phyloP scores from a whole-genome alignment of 805 yeast genomes.

The Starmerella potacharoeniae region DNA sequence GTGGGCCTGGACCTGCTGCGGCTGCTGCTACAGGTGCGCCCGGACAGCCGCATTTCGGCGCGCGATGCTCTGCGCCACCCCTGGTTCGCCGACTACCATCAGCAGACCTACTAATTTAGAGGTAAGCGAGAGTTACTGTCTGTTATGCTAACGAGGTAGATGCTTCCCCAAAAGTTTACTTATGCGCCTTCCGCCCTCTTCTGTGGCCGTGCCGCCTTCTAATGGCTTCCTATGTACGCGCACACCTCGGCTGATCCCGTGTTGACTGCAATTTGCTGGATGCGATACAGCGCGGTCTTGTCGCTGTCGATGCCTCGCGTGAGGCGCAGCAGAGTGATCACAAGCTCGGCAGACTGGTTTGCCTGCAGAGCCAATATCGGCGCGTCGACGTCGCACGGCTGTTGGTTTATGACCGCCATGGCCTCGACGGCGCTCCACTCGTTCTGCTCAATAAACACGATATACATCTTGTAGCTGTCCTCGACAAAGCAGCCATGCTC shows the following conservation, averaged over 20 bases:
- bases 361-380: conserved; percentile 10
- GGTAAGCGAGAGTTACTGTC: neutral
- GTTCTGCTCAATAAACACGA: neutral
- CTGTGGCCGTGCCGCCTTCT: neutral
- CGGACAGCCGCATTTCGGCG: conserved; percentile 43
- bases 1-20: conserved; percentile 58
- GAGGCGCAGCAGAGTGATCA: conserved; percentile 1
- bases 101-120: conserved; percentile 1
- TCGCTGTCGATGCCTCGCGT: neutral
- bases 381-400: conserved; percentile 8
- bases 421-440: conserved; percentile 6
- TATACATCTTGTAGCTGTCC: conserved; percentile 11
- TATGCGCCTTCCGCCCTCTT: neutral
- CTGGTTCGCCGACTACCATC: conserved; percentile 60
- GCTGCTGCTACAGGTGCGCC: conserved; percentile 42
- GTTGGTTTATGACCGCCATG: conserved; percentile 5
- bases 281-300: conserved; percentile 1
- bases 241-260: conserved; percentile 1
- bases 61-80: conserved; percentile 49
- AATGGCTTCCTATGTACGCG: conserved; percentile 2
- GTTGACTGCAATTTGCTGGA: conserved; percentile 4
- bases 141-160: neutral
- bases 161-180: too few species aligned
- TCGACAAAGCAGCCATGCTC: conserved; percentile 17
- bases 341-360: conserved; percentile 9